Base-by-base conservation (phyloP, 1,284 basidiomycete species). In the Irpex rosettiformis region DNA sequence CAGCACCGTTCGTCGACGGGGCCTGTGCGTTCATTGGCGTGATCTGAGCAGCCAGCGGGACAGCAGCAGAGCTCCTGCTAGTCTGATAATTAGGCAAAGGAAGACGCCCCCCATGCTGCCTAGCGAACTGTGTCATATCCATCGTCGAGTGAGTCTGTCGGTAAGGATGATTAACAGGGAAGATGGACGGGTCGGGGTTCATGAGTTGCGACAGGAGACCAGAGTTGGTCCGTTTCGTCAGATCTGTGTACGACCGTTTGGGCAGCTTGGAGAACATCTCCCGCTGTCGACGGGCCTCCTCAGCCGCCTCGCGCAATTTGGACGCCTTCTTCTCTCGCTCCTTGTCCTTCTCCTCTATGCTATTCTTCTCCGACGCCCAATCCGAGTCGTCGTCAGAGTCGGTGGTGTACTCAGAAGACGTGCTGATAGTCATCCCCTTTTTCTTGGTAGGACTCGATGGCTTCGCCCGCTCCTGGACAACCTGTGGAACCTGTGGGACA, bases 221-320 rank as follows among this genome's bases (percentile, higher is more conserved):
- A 3, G 82, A 82, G 48, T 73, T 72, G 10, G 79, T 78, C 49
- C 82, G 74, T 57, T 77, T 77, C 54, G 47, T 52, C 22, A 52
- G 22, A 30, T 25, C 29, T 21, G 49, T 42, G 64, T 88, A 86
- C 24, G 84, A 83, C 40, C 82, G 77, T 54, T 83, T 79, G 3
- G 91, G 89, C 8, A 88, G 77, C 73, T 93, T 94, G 58, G 83
- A 79, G 67, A 94, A 93, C 80, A 94, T 79, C 16, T 89, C 84
- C 30, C 81, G 80, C 66, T 91, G 84, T 4, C 87, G 79, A 66
- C 86, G 81, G 16, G 81, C 86, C 67, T 90, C 86, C 64, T 82
- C 59, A n/a, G 79, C 80, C 25, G 81, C 83, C 65, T 77, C 73
- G 10, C 66, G 73, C 21, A 78, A 61, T 8, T 71, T 70, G 2